A percentile compares a stretch with the other conserved stretches of the same genome.
These are phyloP conservation scores for Warburgia ugandensis DNA, from an alignment of 164 flowering plant species.

Conservation along the genomic window DNA sequence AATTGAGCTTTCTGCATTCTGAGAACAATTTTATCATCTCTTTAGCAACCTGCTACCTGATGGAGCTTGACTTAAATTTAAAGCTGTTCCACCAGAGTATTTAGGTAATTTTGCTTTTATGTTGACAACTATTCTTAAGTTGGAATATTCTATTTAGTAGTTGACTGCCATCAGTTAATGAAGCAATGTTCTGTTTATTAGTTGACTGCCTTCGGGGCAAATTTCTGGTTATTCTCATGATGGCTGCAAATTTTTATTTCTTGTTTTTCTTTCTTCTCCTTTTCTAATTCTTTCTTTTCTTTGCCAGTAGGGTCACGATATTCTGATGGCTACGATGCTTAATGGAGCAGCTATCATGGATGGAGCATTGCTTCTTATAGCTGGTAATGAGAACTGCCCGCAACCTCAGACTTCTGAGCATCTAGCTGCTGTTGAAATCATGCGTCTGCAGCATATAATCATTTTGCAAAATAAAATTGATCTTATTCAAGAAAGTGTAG, in stretches of 20 bases:
- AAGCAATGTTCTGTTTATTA: too few relatives aligned
- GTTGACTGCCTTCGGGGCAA: too few relatives aligned
- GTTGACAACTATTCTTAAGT: too few relatives aligned
- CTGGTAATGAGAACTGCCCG: slow-evolving; percentile 94
- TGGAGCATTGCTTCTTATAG: slow-evolving; percentile 90
- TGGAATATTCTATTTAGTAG: too few relatives aligned
- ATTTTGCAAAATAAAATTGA: slow-evolving; percentile 95
- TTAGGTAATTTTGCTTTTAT: too few relatives aligned
- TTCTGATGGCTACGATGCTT: slow-evolving; percentile 99
- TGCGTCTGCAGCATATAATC: slow-evolving; percentile 89
- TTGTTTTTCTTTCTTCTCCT: neutral
- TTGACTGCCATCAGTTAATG: too few relatives aligned
- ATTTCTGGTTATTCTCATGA: too few relatives aligned
- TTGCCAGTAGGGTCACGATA: slow-evolving; percentile 86
- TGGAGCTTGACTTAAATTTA: too few relatives aligned
- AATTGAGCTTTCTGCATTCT: too few relatives aligned
- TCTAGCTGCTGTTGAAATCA: slow-evolving; percentile 93
- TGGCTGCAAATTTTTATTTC: neutral
- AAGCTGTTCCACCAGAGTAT: too few relatives aligned
- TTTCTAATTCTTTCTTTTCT: neutral
- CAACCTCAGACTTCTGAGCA: slow-evolving; percentile 98
- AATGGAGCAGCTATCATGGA: slow-evolving; percentile 99
- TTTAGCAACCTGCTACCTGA: too few relatives aligned
- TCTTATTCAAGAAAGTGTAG: slow-evolving; percentile 87
- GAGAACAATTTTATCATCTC: too few relatives aligned